Conservation (phyloP, 345 rosid species). For the Melastoma malabathricum region DNA sequence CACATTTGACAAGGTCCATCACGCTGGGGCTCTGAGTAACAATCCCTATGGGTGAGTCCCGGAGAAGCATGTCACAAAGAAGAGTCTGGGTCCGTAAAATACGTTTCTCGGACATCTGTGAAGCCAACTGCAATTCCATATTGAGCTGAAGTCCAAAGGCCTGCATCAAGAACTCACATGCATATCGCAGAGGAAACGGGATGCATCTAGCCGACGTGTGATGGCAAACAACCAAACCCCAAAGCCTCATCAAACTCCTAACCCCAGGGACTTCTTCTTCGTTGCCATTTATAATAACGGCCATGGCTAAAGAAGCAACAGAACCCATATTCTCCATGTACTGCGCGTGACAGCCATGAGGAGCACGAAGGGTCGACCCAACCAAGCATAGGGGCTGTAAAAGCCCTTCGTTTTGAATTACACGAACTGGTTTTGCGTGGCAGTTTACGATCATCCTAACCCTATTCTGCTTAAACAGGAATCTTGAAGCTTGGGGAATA, state of each 20-base stretch:
- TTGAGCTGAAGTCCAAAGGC: slow-evolving; percentile 93
- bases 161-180: slow-evolving; percentile 97
- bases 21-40: slow-evolving; percentile 92
- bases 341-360: slow-evolving; percentile 94
- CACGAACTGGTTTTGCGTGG: slow-evolving; percentile 41
- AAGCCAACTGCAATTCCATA: slow-evolving; percentile 92
- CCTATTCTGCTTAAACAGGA: slow-evolving; percentile 88
- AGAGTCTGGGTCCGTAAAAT: slow-evolving; percentile 89
- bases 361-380: slow-evolving; percentile 94
- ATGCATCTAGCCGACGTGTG: slow-evolving; percentile 87
- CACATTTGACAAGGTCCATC: slow-evolving; percentile 91
- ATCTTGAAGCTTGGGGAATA: slow-evolving; percentile 93
- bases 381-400: slow-evolving; percentile 89
- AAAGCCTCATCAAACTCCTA: slow-evolving; percentile 62
- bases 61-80: slow-evolving; percentile 93
- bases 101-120: slow-evolving; percentile 77
- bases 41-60: slow-evolving; percentile 89
- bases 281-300: slow-evolving; percentile 76
- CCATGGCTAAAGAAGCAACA: slow-evolving; percentile 77
- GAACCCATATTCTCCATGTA: slow-evolving; percentile 98
- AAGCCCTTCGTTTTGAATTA: slow-evolving; percentile 62
- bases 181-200: slow-evolving; percentile 88
- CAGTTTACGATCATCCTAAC: slow-evolving; percentile 97
- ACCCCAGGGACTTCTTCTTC: slow-evolving; percentile 66
- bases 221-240: slow-evolving; percentile 99